Conservation (phyloP, 371 early-diverging fungal species). For the Apophysomyces ossiformis region DNA sequence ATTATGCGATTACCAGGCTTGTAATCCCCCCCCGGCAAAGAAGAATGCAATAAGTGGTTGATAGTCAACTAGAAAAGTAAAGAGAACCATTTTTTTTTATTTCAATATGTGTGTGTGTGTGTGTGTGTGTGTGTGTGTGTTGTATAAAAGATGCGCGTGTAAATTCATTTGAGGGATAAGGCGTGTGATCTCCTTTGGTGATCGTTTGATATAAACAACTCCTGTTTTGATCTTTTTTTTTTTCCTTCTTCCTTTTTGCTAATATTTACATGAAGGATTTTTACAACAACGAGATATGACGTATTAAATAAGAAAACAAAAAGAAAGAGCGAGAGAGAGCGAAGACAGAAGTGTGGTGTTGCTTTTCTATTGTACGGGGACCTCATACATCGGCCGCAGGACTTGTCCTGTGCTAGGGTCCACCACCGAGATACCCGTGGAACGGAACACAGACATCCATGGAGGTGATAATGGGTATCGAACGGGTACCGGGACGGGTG, state of each 20-base stretch:
- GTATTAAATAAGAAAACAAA: not conserved
- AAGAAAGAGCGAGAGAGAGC: not conserved
- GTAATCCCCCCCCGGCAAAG: too few relatives aligned
- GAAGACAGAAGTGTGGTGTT: not conserved
- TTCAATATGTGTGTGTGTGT: too few relatives aligned
- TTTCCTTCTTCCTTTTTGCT: constrained; percentile 7
- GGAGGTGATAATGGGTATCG: constrained; percentile 18
- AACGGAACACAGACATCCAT: constrained; percentile 1
- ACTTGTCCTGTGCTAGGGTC: constrained; percentile 22
- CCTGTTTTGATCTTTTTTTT: constrained; percentile 1
- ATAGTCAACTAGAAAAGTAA: too few relatives aligned
- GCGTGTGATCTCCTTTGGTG: not conserved
- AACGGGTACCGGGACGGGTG: constrained; percentile 40
- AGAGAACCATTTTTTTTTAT: too few relatives aligned
- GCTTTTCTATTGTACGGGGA: constrained; percentile 21
- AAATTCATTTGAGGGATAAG: not conserved
- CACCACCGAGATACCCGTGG: constrained; percentile 19
- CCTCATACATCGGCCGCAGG: constrained; percentile 15
- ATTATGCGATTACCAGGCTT: too few relatives aligned
- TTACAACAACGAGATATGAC: constrained; percentile 1
- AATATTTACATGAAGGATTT: constrained; percentile 1
- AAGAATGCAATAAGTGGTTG: too few relatives aligned
- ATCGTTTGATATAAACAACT: not conserved
- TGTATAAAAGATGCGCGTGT: too few relatives aligned
- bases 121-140: too few relatives aligned